These are phyloP conservation scores for Auxenochlorella pyrenoidosa DNA, from an alignment of 139 green algal genomes.

Conservation along the genomic window DNA sequence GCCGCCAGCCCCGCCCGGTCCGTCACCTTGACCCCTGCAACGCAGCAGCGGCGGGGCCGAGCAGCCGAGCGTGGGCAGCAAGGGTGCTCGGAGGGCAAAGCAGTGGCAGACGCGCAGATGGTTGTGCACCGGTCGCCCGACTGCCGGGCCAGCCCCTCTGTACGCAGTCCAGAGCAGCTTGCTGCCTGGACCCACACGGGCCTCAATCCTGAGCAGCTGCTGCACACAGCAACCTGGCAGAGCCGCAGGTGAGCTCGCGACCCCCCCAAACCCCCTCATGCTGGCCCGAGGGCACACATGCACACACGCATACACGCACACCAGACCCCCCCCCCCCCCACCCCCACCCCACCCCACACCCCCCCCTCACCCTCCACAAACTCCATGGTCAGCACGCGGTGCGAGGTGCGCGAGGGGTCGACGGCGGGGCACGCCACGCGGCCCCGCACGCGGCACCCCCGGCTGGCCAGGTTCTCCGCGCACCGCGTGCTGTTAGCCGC, in stretches of 20 bases:
- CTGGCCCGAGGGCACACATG: too few species aligned
- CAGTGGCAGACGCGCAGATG: too few species aligned
- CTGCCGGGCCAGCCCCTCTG: too few species aligned
- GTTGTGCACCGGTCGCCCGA: too few species aligned
- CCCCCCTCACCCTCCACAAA: conserved; percentile 65
- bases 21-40: conserved; percentile 55
- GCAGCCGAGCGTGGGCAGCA: too few species aligned
- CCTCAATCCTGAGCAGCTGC: too few species aligned
- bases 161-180: not conserved
- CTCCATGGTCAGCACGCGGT: conserved; percentile 82
- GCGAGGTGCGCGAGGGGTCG: conserved; percentile 52
- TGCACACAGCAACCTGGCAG: too few species aligned
- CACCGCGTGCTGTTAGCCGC: conserved; percentile 66
- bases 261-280: too few species aligned
- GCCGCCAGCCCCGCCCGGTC: conserved; percentile 60
- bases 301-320: too few species aligned
- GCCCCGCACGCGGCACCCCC: not conserved
- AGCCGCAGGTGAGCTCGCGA: too few species aligned
- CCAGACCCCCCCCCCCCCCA: too few species aligned
- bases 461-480: conserved; percentile 34
- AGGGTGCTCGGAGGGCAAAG: too few species aligned
- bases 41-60: not conserved
- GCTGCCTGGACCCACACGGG: not conserved
- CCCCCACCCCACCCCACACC: not conserved
- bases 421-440: conserved; percentile 66